Conservation (phyloP, 805 yeast species). For the Wickerhamiella australiensis region DNA sequence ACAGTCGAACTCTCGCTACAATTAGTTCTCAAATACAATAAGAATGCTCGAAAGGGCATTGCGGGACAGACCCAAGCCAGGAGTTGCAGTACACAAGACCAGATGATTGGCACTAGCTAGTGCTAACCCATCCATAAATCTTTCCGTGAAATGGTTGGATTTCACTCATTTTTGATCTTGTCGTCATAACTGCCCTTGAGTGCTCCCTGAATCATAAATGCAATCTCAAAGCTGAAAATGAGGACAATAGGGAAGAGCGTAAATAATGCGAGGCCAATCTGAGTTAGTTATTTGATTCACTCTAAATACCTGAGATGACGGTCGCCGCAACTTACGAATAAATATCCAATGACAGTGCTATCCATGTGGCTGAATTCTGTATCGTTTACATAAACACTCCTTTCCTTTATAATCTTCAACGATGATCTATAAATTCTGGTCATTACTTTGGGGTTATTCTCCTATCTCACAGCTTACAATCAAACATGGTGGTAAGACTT, state of each 20-base stretch:
- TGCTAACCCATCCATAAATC: too few species aligned
- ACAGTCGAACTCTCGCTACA: too few species aligned
- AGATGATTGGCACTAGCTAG: too few species aligned
- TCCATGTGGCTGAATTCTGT: background rate
- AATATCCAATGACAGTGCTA: conserved; percentile 15
- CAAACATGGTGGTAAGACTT: conserved; percentile 19
- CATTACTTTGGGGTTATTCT: background rate
- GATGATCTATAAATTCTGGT: background rate
- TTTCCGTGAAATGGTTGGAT: background rate
- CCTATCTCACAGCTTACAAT: conserved; percentile 16
- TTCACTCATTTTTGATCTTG: background rate
- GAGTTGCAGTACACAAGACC: too few species aligned
- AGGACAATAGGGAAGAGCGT: conserved; percentile 31
- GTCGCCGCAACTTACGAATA: conserved; percentile 15
- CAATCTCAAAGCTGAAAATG: conserved; percentile 18
- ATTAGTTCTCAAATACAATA: too few species aligned
- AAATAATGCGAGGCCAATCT: conserved; percentile 29
- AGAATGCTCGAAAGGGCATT: too few species aligned
- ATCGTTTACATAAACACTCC: background rate
- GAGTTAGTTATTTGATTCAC: conserved; percentile 7
- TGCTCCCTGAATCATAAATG: conserved; percentile 13
- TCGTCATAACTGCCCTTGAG: background rate
- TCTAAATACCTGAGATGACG: background rate
- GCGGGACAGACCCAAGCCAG: too few species aligned
- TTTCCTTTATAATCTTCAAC: background rate